phyloP scores from a whole-genome alignment of 2,329 filamentous ascomycete species.

The Stenocarpella maydis region DNA sequence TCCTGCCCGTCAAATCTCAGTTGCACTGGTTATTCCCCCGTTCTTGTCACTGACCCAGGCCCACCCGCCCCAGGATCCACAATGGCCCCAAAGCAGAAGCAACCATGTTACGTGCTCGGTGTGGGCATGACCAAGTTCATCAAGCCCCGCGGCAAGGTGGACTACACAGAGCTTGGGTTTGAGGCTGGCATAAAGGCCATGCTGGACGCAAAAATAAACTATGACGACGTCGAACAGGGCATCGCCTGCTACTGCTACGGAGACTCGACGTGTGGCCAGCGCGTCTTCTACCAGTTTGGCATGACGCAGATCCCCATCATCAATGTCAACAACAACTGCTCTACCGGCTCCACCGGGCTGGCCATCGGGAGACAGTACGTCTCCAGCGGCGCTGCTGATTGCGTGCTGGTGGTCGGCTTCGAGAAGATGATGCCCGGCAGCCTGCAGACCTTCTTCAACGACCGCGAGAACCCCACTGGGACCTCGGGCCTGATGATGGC shows the following conservation, averaged over 20 bases:
- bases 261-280: constrained; percentile 92
- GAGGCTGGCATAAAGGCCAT: constrained; percentile 91
- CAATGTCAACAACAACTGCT: constrained; percentile 99
- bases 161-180: constrained; percentile 94
- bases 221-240: constrained; percentile 94
- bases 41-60: neutral
- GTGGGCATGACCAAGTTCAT: constrained; percentile 99
- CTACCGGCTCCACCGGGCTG: constrained; percentile 90
- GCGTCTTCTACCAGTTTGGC: constrained; percentile 98
- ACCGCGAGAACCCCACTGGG: constrained; percentile 81
- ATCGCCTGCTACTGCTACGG: constrained; percentile 99
- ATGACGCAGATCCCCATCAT: constrained; percentile 96
- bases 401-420: constrained; percentile 90
- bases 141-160: constrained; percentile 92
- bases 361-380: constrained; percentile 85
- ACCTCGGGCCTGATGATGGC: constrained; percentile 82
- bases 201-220: constrained; percentile 87
- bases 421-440: constrained; percentile 98
- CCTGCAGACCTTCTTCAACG: constrained; percentile 83
- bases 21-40: neutral
- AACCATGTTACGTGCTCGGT: constrained; percentile 84
- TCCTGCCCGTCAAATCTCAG: neutral
- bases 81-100: constrained; percentile 61
- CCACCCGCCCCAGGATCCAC: constrained; percentile 29
- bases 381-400: constrained; percentile 81